These are phyloP conservation scores for Arabidopsis suecica DNA, from an alignment of 345 rosid species.

Conservation along the genomic window DNA sequence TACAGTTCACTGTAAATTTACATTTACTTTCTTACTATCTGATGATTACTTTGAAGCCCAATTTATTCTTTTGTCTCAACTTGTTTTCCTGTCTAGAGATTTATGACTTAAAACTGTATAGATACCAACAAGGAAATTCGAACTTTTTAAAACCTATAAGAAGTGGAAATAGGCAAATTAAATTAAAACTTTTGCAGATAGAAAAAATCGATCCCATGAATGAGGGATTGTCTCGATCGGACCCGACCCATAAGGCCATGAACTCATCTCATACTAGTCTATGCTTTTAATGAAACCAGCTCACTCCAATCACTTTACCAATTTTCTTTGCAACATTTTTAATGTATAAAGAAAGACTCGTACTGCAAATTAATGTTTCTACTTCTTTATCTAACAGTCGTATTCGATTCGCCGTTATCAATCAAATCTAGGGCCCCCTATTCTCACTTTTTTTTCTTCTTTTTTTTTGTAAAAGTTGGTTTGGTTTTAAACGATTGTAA, in stretches of 20 bases:
- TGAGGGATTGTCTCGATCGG: slow-evolving; percentile 15
- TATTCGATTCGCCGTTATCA: slow-evolving; percentile 17
- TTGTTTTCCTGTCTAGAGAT: background rate
- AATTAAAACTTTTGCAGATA: background rate
- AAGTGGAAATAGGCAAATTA: background rate
- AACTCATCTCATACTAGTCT: slow-evolving; percentile 18
- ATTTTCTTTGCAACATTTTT: slow-evolving; percentile 11
- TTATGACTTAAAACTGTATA: background rate
- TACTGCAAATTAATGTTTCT: slow-evolving; percentile 8
- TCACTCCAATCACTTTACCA: background rate
- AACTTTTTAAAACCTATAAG: background rate
- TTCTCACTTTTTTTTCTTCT: no score
- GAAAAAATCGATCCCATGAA: slow-evolving; percentile 17
- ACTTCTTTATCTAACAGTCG: slow-evolving; percentile 17
- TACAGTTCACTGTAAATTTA: slow-evolving; percentile 36
- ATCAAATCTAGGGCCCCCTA: slow-evolving; percentile 25
- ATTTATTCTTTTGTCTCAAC: background rate
- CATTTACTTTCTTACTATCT: slow-evolving; percentile 12
- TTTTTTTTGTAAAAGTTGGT: background rate
- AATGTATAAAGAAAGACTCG: slow-evolving; percentile 20
- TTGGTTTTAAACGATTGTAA: background rate
- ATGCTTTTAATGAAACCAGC: slow-evolving; percentile 39
- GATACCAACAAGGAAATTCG: slow-evolving; percentile 8
- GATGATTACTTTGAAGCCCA: slow-evolving; percentile 14
- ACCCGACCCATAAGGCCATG: slow-evolving; percentile 24